Evolutionary conservation across 2,329 filamentous ascomycete species (phyloP), one percentile per base, ranked within the genome.

Genomic region (Apiospora pterosperma): DNA sequence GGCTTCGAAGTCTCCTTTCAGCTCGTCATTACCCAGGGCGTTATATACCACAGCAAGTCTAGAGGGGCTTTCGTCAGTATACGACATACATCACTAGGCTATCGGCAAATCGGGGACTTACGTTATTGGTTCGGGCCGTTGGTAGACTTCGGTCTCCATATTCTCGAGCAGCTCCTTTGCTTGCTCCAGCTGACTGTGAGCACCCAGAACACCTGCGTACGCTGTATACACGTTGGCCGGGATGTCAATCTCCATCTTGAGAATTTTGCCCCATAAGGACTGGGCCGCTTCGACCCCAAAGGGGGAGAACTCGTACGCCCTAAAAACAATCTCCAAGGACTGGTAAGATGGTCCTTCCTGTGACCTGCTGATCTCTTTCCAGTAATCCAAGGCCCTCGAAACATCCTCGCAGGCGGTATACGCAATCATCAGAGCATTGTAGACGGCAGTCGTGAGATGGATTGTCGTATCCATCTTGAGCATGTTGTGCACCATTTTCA

Each of bases 381-480:
- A 98, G 73, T 93, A 92, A 60, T 90, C 87, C 68, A 97, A 80
- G 1, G 92, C 92, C 63, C 86, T 85, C 36, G 84, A 78, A 0
- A 90, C 83, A 68, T 88, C 82, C 7, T 86, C 91, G 71, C 88
- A 91, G 1, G 87, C 85, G 1, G 88, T 87, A 74, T 97, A 95
- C 0, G 92, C 94, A 14, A 96, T 83, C 89, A 99, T 97, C 60
- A 98, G 81, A 0, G 91, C 88, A 71, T 97, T 98, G 70, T 90
- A 88, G 2, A 98, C 81, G 63, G 81, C 83, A 0, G 95, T 98
- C 70, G 86, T 89, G 5, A 90, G 84, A 70, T 94, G 88, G 41
- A 98, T 84, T 48, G 87, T 86, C n/a, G 89, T 85, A 76, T 99
- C 96, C 76, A 97, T 89, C 79, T 97, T 98, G 69, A 97, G 84